A percentile compares a stretch with the other conserved stretches of the same genome.
Evolutionary conservation across 805 yeast genomes (phyloP).

Genomic region (Candida sakaeoensis): DNA sequence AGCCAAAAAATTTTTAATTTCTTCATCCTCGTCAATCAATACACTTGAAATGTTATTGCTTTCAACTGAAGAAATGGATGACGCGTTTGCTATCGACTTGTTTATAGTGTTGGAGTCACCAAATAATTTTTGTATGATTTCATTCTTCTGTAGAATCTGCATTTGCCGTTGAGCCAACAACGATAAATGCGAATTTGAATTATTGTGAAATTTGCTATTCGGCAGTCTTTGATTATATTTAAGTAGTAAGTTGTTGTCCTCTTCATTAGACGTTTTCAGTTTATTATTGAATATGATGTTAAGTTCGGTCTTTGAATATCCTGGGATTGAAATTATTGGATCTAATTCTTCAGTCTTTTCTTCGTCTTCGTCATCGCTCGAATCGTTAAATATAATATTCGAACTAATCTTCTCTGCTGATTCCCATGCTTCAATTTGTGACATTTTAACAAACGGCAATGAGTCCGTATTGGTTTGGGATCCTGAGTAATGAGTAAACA

Average conservation of each 20-base stretch:
- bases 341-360: slow-evolving; percentile 8
- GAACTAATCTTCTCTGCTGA: slow-evolving; percentile 37
- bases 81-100: neutral
- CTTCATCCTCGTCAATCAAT: slow-evolving; percentile 41
- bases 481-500: slow-evolving; percentile 19
- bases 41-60: slow-evolving; percentile 35
- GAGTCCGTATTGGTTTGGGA: slow-evolving; percentile 13
- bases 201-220: neutral
- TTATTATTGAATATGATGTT: slow-evolving; percentile 16
- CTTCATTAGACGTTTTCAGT: slow-evolving; percentile 13
- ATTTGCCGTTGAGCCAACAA: slow-evolving; percentile 29
- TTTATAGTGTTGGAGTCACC: slow-evolving; percentile 37
- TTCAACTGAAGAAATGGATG: slow-evolving; percentile 21
- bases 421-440: slow-evolving; percentile 45
- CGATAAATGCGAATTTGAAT: slow-evolving; percentile 23
- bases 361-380: slow-evolving; percentile 17
- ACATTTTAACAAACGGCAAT: slow-evolving; percentile 35
- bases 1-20: slow-evolving; percentile 27
- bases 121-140: slow-evolving; percentile 33
- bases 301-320: slow-evolving; percentile 35
- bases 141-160: slow-evolving; percentile 39
- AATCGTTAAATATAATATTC: slow-evolving; percentile 33
- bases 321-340: slow-evolving; percentile 32
- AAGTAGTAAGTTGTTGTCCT: slow-evolving; percentile 24
- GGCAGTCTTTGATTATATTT: slow-evolving; percentile 17